Evolutionary conservation across 345 rosid genomes (phyloP), one percentile per base, ranked within the genome.

Genomic region (Citrus medica): DNA sequence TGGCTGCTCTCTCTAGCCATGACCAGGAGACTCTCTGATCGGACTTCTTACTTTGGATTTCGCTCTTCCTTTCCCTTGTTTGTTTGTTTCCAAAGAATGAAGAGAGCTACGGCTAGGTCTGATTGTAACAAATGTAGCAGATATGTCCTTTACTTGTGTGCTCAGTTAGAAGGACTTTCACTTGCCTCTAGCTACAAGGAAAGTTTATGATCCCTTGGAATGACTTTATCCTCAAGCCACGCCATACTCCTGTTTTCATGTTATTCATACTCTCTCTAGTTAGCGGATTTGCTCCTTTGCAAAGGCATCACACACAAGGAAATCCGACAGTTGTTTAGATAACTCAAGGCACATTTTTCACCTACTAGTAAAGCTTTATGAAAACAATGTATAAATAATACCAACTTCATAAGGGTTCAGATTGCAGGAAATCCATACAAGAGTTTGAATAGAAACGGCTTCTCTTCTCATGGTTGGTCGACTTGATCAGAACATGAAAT

Each of bases 131-230:
- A 76, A 8, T 25, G 40, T 71, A 32, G 75, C 75, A 74, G 71
- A 83, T 42, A 74, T 71, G 83, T 13, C 51, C 51, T 79, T 81
- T 73, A 38, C 83, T 74, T 83, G 84, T 35, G 37, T 1, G 27
- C 1, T 46, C 77, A 48, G 71, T 62, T 72, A 3, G 35, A 35
- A 9, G 21, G 61, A 70, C 63, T 16, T 53, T 55, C 38, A 59
- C 81, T 78, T 85, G 87, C 75, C 82, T 46, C 25, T 59, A 19
- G 53, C 71, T 27, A 79, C 85, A 84, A 75, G 84, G 28, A 83
- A 87, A 84, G 81, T 62, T 9, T 5, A 53, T 64, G 69, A 65
- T 76, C 76, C 53, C 37, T 56, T 69, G 67, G 83, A 80, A 75
- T 83, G 63, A 69, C 89, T 86, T 86, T 7, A 59, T 8, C 56